Percentiles rank a stretch among this genome's conserved stretches.
Evolutionary conservation across 257 asterid species (phyloP).

Genomic region (Fraxinus quadrangulata): DNA sequence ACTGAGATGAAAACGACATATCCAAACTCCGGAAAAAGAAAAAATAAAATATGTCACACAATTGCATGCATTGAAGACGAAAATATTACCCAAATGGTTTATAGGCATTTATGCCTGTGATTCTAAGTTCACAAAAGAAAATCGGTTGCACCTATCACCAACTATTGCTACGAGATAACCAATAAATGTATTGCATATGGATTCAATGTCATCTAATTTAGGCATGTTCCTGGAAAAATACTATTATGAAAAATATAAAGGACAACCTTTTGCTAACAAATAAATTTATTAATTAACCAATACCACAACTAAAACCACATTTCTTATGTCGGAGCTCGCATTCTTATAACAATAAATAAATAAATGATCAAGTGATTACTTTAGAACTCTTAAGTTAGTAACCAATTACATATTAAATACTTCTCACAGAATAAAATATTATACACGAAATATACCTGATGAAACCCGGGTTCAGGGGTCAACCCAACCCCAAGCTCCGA

Average conservation of each 20-base stretch:
- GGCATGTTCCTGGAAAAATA: neutral
- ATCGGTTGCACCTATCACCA: neutral
- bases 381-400: neutral
- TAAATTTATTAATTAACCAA: too few relatives aligned
- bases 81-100: neutral
- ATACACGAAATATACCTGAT: slow-evolving; percentile 52
- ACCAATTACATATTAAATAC: neutral
- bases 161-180: neutral
- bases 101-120: neutral
- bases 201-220: neutral
- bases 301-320: neutral
- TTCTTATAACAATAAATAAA: neutral
- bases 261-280: neutral
- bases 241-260: neutral
- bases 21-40: neutral
- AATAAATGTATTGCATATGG: neutral
- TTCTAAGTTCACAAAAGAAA: neutral
- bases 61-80: neutral
- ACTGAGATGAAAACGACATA: neutral
- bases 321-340: neutral
- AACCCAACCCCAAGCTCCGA: slow-evolving; percentile 75
- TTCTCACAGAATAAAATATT: neutral
- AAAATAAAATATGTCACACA: neutral
- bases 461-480: slow-evolving; percentile 76
- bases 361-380: neutral